Evolutionary conservation across 2,329 filamentous ascomycete species (phyloP).

Genomic region (Fusarium keratoplasticum): DNA sequence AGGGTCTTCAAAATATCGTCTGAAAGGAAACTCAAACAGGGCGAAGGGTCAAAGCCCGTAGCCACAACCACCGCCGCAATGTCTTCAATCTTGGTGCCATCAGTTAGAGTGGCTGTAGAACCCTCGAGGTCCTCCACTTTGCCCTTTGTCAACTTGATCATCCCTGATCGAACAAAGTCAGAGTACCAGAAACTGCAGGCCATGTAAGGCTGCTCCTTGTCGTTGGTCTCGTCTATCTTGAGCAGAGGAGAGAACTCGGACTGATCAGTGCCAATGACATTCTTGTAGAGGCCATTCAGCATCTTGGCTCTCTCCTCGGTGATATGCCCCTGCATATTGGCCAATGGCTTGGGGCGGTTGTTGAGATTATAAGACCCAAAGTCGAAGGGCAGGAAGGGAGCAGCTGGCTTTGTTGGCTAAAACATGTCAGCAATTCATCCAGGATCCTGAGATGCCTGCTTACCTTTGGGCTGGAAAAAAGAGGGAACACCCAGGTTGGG

Average conservation of each 20-base stretch:
- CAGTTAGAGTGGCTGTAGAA: constrained; percentile 50
- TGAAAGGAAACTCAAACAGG: constrained; percentile 74
- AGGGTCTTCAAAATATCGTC: constrained; percentile 66
- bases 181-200: constrained; percentile 78
- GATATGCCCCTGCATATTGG: constrained; percentile 74
- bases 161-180: constrained; percentile 77
- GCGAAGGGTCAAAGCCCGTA: constrained; percentile 77
- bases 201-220: constrained; percentile 70
- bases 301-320: constrained; percentile 65
- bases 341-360: constrained; percentile 68
- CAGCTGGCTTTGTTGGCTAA: constrained; percentile 59
- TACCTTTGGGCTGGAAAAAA: constrained; percentile 65
- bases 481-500: constrained; percentile 78
- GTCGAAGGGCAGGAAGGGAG: constrained; percentile 79
- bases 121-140: constrained; percentile 53
- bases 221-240: constrained; percentile 54
- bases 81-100: constrained; percentile 57
- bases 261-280: constrained; percentile 65
- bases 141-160: constrained; percentile 65
- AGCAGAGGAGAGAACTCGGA: constrained; percentile 58
- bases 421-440: neutral
- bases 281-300: constrained; percentile 64
- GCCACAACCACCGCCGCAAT: constrained; percentile 78
- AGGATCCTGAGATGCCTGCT: neutral
- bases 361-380: constrained; percentile 77